These are phyloP conservation scores for Vitis hybrid DNA, from an alignment of 177 flowering plant species.

Conservation along the genomic window DNA sequence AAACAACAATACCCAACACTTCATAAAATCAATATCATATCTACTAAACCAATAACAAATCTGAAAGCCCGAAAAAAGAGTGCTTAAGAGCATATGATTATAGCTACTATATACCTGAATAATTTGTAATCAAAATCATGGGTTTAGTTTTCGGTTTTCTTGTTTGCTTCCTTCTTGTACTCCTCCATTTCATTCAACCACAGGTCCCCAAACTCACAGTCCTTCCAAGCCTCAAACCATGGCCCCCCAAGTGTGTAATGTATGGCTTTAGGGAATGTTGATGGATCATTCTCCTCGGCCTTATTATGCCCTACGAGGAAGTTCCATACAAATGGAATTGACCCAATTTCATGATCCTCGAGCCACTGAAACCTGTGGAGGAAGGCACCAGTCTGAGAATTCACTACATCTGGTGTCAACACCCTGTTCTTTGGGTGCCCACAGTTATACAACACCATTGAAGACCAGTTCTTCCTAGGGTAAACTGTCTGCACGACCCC, in stretches of 20 bases:
- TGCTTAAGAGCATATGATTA: no score
- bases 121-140: no score
- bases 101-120: no score
- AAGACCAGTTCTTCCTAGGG: slow-evolving; percentile 95
- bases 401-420: slow-evolving; percentile 78
- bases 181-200: slow-evolving; percentile 87
- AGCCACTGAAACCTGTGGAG: slow-evolving; percentile 94
- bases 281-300: slow-evolving; percentile 62
- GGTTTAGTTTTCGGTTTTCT: not conserved
- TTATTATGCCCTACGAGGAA: slow-evolving; percentile 89
- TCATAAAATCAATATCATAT: not conserved
- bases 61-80: no score
- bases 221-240: slow-evolving; percentile 90
- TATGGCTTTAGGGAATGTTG: slow-evolving; percentile 70
- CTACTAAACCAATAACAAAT: not conserved
- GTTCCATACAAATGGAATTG: slow-evolving; percentile 86
- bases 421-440: slow-evolving; percentile 80
- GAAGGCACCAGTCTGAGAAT: slow-evolving; percentile 75
- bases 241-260: slow-evolving; percentile 96
- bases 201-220: slow-evolving; percentile 82
- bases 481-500: slow-evolving; percentile 89
- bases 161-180: slow-evolving; percentile 30
- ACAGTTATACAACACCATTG: slow-evolving; percentile 93
- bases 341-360: slow-evolving; percentile 84
- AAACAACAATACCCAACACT: not conserved